Evolutionary conservation across 1,284 basidiomycete genomes (phyloP).

Genomic region (Marasmius oreades): DNA sequence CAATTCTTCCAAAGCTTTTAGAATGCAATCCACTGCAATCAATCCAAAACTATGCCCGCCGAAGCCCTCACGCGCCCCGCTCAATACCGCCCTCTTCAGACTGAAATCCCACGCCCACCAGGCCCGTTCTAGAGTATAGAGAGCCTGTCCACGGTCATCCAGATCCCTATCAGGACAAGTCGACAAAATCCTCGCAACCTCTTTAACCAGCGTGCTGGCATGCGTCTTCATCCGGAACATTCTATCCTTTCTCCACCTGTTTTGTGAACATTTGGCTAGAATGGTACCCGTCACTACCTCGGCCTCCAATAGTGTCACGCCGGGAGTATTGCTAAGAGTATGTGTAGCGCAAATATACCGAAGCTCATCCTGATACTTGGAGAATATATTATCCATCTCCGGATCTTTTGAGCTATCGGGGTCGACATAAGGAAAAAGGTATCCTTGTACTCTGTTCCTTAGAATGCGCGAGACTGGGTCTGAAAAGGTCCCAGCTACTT

Average conservation of each 20-base stretch:
- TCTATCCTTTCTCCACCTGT: slow-evolving; percentile 55
- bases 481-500: slow-evolving; percentile 22
- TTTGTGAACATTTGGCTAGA: slow-evolving; percentile 59
- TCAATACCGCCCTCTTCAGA: slow-evolving; percentile 27
- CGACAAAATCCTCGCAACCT: slow-evolving; percentile 44
- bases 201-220: slow-evolving; percentile 47
- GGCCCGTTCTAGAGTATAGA: slow-evolving; percentile 44
- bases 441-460: slow-evolving; percentile 32
- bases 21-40: slow-evolving; percentile 54
- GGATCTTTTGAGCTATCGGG: slow-evolving; percentile 26
- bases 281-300: slow-evolving; percentile 75
- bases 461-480: slow-evolving; percentile 51
- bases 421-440: slow-evolving; percentile 29
- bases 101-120: slow-evolving; percentile 67
- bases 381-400: slow-evolving; percentile 40
- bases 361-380: slow-evolving; percentile 59
- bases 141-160: slow-evolving; percentile 22
- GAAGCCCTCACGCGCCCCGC: slow-evolving; percentile 33
- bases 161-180: slow-evolving; percentile 24
- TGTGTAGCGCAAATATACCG: slow-evolving; percentile 68
- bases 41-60: slow-evolving; percentile 69
- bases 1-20: slow-evolving; percentile 55
- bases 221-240: slow-evolving; percentile 63
- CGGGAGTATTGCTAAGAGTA: slow-evolving; percentile 55
- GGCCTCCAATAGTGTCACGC: slow-evolving; percentile 58